Base-by-base conservation (phyloP, 257 asterid species). In the Solanum sejunctum region DNA sequence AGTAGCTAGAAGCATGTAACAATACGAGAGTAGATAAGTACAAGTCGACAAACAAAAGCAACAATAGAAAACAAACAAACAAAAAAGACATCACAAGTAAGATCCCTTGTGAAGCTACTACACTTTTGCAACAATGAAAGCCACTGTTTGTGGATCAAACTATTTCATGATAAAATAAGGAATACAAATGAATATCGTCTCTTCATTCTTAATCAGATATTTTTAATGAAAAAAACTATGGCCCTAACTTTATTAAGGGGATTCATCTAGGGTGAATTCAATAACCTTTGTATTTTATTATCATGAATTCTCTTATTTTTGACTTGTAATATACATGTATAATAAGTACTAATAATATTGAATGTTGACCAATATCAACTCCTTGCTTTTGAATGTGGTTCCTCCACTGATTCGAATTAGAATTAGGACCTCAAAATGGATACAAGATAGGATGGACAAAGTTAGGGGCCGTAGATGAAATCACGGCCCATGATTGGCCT, bases 131-230 rank as follows among this genome's bases (percentile, higher is more conserved):
- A 72, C 8, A 70, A 18, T 41, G 32, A 20, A 41, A 41, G 52
- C 55, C 55, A 70, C 32, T 70, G 18, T 41, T 77, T 77, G 61
- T 77, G 82, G 82, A 51, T 77, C 63, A 23, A 23, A 77, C 6
- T 41, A 77, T 52, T 77, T 77, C 82, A 52, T 26, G 26, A 77
- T 51, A 77, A 45, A 43, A 20, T 71, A 20, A 20, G 10, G 10
- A 41, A 20, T 9, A 16, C 17, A 10, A 36, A 0, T 0, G 0
- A 0, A 69, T 36, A 36, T 36, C 0, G 36, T 8, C 3, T 9
- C 4, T 69, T 36, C 1, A 8, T 36, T 39, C 0, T 36, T 69
- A 36, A 69, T 66, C 0, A 28, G 7, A 10, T 61, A 0, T 11
- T 21, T 61, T 23, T 0, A 60, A 7, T 10, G 36, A 4, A 0